Percentiles rank a stretch among this genome's conserved stretches.
These are phyloP conservation scores for Chalara sp. DNA, from an alignment of 2,329 filamentous ascomycete species.

Conservation along the genomic window DNA sequence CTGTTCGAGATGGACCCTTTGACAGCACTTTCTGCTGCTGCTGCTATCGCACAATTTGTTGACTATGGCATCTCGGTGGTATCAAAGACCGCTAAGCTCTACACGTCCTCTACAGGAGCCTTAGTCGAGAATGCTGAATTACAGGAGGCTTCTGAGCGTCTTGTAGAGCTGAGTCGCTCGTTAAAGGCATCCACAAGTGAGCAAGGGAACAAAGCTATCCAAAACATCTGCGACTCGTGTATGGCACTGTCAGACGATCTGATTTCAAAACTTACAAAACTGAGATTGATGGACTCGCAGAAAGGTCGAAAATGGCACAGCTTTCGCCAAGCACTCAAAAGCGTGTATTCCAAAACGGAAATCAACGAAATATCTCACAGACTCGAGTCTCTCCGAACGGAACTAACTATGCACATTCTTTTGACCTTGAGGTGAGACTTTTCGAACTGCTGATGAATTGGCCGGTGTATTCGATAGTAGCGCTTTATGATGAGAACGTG, in stretches of 20 bases:
- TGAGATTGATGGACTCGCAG: constrained; percentile 6
- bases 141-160: neutral
- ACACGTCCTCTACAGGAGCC: neutral
- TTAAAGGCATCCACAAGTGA: neutral
- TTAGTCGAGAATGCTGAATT: constrained; percentile 1
- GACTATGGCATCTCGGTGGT: constrained; percentile 3
- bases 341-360: constrained; percentile 10
- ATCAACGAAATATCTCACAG: constrained; percentile 6
- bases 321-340: constrained; percentile 14
- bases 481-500: too few relatives aligned
- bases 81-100: constrained; percentile 3
- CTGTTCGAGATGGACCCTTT: neutral
- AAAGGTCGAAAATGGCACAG: constrained; percentile 13
- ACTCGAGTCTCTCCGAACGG: constrained; percentile 1
- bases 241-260: constrained; percentile 3
- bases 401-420: constrained; percentile 3
- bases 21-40: constrained; percentile 1
- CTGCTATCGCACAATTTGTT: constrained; percentile 1
- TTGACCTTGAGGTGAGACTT: neutral
- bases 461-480: too few relatives aligned
- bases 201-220: neutral
- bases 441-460: too few relatives aligned
- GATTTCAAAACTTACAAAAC: neutral
- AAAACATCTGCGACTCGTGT: neutral
- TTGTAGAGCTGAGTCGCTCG: neutral